These are phyloP conservation scores for Acacia confusa DNA, from an alignment of 306 rosid species.

Conservation along the genomic window DNA sequence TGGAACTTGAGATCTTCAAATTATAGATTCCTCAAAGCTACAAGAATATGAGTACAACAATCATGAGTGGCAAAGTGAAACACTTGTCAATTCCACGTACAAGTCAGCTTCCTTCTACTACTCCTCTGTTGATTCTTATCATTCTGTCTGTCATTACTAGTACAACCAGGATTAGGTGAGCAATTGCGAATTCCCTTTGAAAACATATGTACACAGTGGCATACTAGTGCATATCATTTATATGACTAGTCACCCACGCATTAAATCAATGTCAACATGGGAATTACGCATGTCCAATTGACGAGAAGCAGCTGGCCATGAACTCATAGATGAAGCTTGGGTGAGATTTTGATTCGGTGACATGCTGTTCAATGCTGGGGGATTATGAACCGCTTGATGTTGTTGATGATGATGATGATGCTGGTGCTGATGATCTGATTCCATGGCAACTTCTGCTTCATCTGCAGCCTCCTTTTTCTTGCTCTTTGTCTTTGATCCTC, in stretches of 20 bases:
- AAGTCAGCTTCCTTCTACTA: constrained; percentile 54
- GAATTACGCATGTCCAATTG: constrained; percentile 76
- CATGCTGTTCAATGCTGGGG: constrained; percentile 45
- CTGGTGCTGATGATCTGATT: constrained; percentile 59
- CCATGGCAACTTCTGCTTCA: constrained; percentile 54
- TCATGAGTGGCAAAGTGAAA: constrained; percentile 44
- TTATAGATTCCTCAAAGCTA: constrained; percentile 39
- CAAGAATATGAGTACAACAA: constrained; percentile 53
- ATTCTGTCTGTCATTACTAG: constrained; percentile 39
- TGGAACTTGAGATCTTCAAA: constrained; percentile 32
- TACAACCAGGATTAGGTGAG: constrained; percentile 52
- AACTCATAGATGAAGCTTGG: constrained; percentile 53
- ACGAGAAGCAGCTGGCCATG: constrained; percentile 73
- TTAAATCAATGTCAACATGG: constrained; percentile 89
- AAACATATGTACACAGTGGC: constrained; percentile 37
- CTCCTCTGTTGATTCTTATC: constrained; percentile 42
- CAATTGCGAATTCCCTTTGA: constrained; percentile 32
- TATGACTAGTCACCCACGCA: constrained; percentile 70
- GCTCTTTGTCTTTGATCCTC: constrained; percentile 65
- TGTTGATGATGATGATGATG: not conserved
- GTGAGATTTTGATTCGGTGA: constrained; percentile 57
- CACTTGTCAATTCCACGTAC: constrained; percentile 21
- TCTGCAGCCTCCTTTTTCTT: constrained; percentile 61
- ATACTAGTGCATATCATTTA: constrained; percentile 24
- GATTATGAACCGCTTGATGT: constrained; percentile 43